A percentile compares a stretch with the other conserved stretches of the same genome.
These are phyloP conservation scores for Alternaria brassicicola DNA, from an alignment of 2,329 filamentous ascomycete species.

Conservation along the genomic window DNA sequence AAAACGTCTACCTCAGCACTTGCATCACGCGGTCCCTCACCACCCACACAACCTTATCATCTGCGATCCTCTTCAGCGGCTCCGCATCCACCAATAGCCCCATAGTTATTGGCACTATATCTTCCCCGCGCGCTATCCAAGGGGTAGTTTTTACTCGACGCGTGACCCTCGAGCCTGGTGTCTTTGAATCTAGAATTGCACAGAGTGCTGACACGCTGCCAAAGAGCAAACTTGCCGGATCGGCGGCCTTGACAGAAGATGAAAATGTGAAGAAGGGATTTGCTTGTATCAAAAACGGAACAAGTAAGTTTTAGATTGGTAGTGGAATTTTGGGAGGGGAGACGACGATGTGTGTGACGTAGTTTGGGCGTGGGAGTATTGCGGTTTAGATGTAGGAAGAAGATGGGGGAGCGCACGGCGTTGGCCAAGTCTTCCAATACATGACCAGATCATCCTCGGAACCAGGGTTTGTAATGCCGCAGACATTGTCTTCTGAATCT, in stretches of 20 bases:
- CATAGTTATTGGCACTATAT: conserved; percentile 11
- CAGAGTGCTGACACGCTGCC: conserved; percentile 12
- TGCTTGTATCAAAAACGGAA: conserved; percentile 28
- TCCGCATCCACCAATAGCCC: conserved; percentile 2
- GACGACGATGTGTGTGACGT: conserved; percentile 18
- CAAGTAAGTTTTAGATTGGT: conserved; percentile 14
- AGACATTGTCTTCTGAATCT: background rate
- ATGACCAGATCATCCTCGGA: background rate
- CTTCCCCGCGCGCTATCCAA: background rate
- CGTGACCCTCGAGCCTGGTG: conserved; percentile 1
- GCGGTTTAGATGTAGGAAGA: background rate
- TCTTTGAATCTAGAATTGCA: conserved; percentile 17
- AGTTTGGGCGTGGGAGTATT: conserved; percentile 29
- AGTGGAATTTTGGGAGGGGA: conserved; percentile 5
- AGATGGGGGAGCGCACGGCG: background rate
- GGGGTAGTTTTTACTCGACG: conserved; percentile 11
- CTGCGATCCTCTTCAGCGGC: conserved; percentile 18
- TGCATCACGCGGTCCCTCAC: conserved; percentile 16
- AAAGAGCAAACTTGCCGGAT: conserved; percentile 22
- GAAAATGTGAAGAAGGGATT: conserved; percentile 16
- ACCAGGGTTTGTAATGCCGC: background rate
- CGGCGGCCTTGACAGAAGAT: conserved; percentile 7
- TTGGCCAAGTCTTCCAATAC: background rate
- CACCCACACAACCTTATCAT: conserved; percentile 8
- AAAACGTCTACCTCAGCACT: conserved; percentile 21